phyloP scores from a whole-genome alignment of 148 eudicot genomes.

The Cornus controversa region DNA sequence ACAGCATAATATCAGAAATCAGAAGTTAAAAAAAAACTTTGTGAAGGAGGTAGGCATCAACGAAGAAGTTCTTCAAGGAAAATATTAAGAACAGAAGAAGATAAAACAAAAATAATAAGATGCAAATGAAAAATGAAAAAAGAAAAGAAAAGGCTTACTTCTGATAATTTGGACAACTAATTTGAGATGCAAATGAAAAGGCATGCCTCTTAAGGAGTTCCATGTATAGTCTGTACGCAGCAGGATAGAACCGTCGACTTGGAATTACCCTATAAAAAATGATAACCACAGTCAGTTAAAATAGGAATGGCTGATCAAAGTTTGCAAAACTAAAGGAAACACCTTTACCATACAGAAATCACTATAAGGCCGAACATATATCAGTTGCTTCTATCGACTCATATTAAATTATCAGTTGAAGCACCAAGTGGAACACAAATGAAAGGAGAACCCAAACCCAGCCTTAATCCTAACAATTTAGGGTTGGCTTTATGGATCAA shows the following conservation, averaged over 20 bases:
- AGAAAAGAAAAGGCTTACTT: conserved; percentile 45
- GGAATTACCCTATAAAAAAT: conserved; percentile 58
- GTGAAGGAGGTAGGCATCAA: neutral
- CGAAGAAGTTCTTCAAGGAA: neutral
- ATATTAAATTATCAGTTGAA: neutral
- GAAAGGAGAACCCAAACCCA: neutral
- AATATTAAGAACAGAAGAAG: neutral
- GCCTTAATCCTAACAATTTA: neutral
- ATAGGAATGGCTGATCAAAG: neutral
- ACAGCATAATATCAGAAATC: neutral
- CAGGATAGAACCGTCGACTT: conserved; percentile 57
- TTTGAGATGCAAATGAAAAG: conserved; percentile 55
- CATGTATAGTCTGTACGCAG: conserved; percentile 81
- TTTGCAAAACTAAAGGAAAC: too few relatives aligned
- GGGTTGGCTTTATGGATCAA: neutral
- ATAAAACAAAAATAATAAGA: neutral
- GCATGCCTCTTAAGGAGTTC: conserved; percentile 81
- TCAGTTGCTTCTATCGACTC: neutral
- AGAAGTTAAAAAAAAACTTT: neutral
- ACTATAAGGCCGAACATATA: neutral
- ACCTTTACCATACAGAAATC: neutral
- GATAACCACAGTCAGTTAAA: neutral
- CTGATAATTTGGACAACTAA: conserved; percentile 49
- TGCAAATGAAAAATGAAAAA: neutral
- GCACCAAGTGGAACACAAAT: neutral